A percentile compares a stretch with the other conserved stretches of the same genome.
Evolutionary conservation across 441 rosid species (phyloP).

Genomic region (Caryocar brasiliense): DNA sequence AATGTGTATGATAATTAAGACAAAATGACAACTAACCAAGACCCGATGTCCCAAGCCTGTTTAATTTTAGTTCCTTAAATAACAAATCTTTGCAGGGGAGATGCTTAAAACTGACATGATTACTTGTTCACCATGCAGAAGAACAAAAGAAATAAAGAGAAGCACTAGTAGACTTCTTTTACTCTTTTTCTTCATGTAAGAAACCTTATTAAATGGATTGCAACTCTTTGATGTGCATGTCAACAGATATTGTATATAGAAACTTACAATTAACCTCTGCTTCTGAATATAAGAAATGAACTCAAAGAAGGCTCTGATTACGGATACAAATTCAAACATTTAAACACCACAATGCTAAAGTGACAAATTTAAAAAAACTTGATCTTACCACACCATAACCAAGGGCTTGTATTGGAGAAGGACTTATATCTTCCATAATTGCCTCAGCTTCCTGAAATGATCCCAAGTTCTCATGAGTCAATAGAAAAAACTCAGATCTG

Average conservation of each 20-base stretch:
- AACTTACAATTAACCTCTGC: not conserved
- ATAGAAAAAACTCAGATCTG: not conserved
- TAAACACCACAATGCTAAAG: not conserved
- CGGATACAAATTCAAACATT: not conserved
- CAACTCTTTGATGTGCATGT: not conserved
- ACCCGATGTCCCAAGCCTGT: not conserved
- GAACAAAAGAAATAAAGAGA: no score
- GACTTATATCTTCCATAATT: constrained; percentile 68
- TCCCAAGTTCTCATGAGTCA: constrained; percentile 13
- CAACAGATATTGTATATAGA: not conserved
- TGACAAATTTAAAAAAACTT: not conserved
- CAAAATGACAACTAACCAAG: not conserved
- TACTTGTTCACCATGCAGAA: no score
- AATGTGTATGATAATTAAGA: not conserved
- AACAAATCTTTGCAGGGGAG: not conserved
- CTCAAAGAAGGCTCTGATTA: not conserved
- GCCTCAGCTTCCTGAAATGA: constrained; percentile 85
- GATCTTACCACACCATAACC: constrained; percentile 76
- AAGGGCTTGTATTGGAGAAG: constrained; percentile 67
- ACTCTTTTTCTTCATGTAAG: no score
- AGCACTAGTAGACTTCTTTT: no score
- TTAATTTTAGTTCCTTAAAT: not conserved
- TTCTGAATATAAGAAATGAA: not conserved
- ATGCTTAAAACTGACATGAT: no score
- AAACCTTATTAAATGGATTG: not conserved